Base-by-base conservation (phyloP, 768 basidiomycete genomes). In the Rhizopogon roseolus region DNA sequence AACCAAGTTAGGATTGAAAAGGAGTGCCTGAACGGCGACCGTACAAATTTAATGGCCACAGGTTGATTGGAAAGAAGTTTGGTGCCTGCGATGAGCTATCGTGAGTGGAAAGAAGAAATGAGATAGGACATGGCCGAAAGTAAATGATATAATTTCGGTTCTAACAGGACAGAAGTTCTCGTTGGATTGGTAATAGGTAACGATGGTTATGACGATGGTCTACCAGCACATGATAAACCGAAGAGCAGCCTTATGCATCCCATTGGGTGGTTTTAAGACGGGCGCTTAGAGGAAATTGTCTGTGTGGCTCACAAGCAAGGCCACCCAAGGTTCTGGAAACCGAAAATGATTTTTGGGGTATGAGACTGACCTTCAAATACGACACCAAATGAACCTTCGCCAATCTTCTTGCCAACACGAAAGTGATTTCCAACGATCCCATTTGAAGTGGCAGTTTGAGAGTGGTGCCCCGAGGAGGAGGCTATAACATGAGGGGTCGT, bases 361-460 rank as follows among this genome's bases (percentile, higher is more conserved):
- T 22, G 50, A 51, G 27, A 73, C 77, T 49, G 66, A 94, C 97
- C 88, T 81, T 98, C 87, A 72, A 97, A 93, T 57, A 98, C 88
- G 60, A 98, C 96, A 64, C 96, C 96, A 68, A 99, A 99, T n/a
- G 88, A 91, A 49, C 96, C 96, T 74, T 99, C 96, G 45, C 96
- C 96, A 69, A 98, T 96, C 84, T 98, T 98, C 81, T 96, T 94
- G 49, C 96, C 96, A 49, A 98, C 94, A 58, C 90, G 81, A 67
- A 83, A 91, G 68, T 90, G 83, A 63, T 77, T 84, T 41, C 89
- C 89, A 54, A 91, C 86, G 68, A 91, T 82, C 62, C 87, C 83
- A 70, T 84, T 88, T 39, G 73, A 78, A 28, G 81, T 76, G 45
- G 82, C 73, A 44, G 83, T 78, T 64, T 83, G 81, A 16, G 82